Base-by-base conservation (phyloP, 2,329 filamentous ascomycete genomes). In the Leptographium radiaticola region DNA sequence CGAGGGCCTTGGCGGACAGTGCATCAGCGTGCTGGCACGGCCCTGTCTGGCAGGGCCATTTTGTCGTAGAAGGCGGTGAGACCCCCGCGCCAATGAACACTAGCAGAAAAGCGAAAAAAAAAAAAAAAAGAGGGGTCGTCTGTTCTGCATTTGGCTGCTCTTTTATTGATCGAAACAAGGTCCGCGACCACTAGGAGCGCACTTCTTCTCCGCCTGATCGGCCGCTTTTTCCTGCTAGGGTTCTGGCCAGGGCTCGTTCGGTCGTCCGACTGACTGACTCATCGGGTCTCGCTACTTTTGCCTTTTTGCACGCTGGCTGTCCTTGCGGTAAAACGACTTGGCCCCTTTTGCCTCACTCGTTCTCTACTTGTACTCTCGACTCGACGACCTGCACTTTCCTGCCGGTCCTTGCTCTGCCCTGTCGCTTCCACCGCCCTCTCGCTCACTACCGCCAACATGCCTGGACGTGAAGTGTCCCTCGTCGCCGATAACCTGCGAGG, bases 401-500 rank as follows among this genome's bases (percentile, higher is more conserved):
- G 18, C 18, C 15, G 36, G 11, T 20, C 20, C 16, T 40, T 36
- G 13, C 12, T 13, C 33, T 5, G 31, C 9, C 31, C 46, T 20
- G 46, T 16, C 46, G 7, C 16, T 10, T 36, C n/a, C 31, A 9
- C 8, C n/a, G 10, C 15, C 7, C 46, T 3, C 16, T 15, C 46
- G 1, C 33, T 20, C 33, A 36, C 48, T 1, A 30, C 52, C 36
- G 56, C 55, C 51, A 67, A 52, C 48, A 73, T 74, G 71, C 66
- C 71, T 56, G 68, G 67, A 60, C 60, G 67, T 57, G 67, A 71
- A 50, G 67, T 64, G 54, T 66, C 70, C 53, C 66, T 71, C 56
- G 66, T 66, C 56, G 69, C 72, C 51, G 74, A 76, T 63, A 73
- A 76, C 58, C 63, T 65, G 57, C 62, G 67, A 65, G 62, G 67